These are phyloP conservation scores for Aphanocladium album DNA, from an alignment of 2,329 filamentous ascomycete genomes.

Conservation along the genomic window DNA sequence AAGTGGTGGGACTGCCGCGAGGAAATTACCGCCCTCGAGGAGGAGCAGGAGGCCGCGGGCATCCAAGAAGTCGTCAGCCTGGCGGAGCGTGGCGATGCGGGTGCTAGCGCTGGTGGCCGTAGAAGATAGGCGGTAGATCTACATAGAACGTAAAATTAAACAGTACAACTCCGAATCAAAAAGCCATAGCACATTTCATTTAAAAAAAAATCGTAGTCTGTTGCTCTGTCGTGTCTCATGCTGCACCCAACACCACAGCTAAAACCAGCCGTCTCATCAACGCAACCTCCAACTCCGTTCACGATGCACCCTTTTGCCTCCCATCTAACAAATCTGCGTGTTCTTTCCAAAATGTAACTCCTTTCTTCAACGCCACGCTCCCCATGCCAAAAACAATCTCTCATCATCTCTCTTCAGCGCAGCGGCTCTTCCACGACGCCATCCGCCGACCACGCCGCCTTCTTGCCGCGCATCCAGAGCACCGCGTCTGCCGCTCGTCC, in stretches of 20 bases:
- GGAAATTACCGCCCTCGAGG: constrained; percentile 84
- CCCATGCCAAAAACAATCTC: neutral
- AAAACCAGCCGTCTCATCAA: too few species aligned
- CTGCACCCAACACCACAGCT: too few species aligned
- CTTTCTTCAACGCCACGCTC: constrained; percentile 2
- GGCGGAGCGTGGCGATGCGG: constrained; percentile 63
- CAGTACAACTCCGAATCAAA: too few species aligned
- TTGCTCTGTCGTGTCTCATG: too few species aligned
- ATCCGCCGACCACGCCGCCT: constrained; percentile 23
- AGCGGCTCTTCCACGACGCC: constrained; percentile 27
- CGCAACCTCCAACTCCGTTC: too few species aligned
- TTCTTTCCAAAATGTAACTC: neutral
- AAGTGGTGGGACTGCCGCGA: constrained; percentile 99
- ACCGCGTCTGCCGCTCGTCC: constrained; percentile 23
- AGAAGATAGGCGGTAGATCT: constrained; percentile 26
- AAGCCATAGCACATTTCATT: constrained; percentile 13
- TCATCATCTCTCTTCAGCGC: constrained; percentile 4
- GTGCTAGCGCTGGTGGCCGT: constrained; percentile 27
- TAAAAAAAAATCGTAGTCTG: too few species aligned
- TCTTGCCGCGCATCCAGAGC: constrained; percentile 26
- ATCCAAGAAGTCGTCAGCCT: constrained; percentile 92
- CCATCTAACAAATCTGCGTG: too few species aligned
- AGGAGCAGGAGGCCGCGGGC: constrained; percentile 91
- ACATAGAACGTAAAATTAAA: too few species aligned
- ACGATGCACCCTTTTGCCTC: too few species aligned